Evolutionary conservation across 345 rosid genomes (phyloP).

Genomic region (Erodium maritimum): DNA sequence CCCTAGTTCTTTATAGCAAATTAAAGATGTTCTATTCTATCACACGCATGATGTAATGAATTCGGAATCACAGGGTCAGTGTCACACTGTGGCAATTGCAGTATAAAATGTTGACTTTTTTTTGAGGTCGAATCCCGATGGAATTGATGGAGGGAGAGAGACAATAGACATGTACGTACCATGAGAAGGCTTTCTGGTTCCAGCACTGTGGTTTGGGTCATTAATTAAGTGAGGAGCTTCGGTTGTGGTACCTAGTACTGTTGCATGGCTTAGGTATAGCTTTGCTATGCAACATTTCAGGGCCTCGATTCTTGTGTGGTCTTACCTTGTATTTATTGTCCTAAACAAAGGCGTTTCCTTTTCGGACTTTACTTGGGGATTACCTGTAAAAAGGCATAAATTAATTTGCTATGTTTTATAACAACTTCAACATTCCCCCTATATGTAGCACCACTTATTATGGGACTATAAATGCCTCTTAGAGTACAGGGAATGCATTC

Average conservation of each 20-base stretch:
- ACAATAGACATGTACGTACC: not conserved
- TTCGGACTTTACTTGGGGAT: too few relatives aligned
- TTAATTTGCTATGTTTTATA: too few relatives aligned
- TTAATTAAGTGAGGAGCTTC: not conserved
- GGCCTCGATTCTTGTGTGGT: not conserved
- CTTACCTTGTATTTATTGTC: not conserved
- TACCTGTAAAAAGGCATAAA: too few relatives aligned
- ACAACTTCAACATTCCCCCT: too few relatives aligned
- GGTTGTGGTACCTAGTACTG: not conserved
- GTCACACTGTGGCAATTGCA: not conserved
- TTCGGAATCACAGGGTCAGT: not conserved
- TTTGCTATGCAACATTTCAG: not conserved
- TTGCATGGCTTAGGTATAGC: not conserved
- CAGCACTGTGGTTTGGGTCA: not conserved
- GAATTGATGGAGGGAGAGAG: not conserved
- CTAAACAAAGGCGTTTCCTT: not conserved
- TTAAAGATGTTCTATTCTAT: too few relatives aligned
- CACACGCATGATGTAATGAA: not conserved
- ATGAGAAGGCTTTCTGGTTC: not conserved
- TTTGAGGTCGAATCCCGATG: not conserved
- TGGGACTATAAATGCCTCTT: too few relatives aligned
- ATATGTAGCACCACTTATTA: too few relatives aligned
- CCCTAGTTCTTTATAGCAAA: too few relatives aligned
- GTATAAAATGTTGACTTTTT: not conserved
- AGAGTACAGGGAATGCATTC: too few relatives aligned